phyloP scores from a whole-genome alignment of 2,329 filamentous ascomycete species.

The Neofusicoccum kwambonambiense region DNA sequence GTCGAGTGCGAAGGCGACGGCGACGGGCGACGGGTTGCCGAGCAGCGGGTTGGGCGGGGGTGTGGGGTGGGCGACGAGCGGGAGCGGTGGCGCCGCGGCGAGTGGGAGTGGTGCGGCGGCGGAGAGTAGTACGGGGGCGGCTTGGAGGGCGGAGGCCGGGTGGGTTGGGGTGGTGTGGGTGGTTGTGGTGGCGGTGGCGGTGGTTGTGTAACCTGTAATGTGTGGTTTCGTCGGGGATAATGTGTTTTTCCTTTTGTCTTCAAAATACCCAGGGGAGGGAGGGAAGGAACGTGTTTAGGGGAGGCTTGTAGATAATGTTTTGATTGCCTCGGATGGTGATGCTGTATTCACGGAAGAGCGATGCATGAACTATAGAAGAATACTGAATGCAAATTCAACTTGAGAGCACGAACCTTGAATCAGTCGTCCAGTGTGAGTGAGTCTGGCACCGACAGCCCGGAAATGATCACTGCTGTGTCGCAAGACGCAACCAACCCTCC shows the following conservation, averaged over 20 bases:
- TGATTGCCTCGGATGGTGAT: not conserved
- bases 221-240: not conserved
- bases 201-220: not conserved
- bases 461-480: not conserved
- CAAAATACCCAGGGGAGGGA: not conserved
- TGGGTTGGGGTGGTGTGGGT: not conserved
- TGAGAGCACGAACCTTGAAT: not conserved
- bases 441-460: not conserved
- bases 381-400: not conserved
- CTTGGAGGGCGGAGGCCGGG: not conserved
- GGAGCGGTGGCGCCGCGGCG: not conserved
- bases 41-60: not conserved
- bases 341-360: not conserved
- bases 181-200: not conserved
- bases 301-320: conserved; percentile 2
- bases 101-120: not conserved
- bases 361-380: not conserved
- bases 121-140: not conserved
- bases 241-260: not conserved
- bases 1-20: not conserved
- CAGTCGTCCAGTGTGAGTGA: too few species aligned
- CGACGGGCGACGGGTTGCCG: not conserved
- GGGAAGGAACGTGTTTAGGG: not conserved
- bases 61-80: not conserved
- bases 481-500: not conserved